A percentile compares a stretch with the other conserved stretches of the same genome.
phyloP scores from a whole-genome alignment of 2,329 filamentous ascomycete species.

The Colletotrichum chlorophyti region DNA sequence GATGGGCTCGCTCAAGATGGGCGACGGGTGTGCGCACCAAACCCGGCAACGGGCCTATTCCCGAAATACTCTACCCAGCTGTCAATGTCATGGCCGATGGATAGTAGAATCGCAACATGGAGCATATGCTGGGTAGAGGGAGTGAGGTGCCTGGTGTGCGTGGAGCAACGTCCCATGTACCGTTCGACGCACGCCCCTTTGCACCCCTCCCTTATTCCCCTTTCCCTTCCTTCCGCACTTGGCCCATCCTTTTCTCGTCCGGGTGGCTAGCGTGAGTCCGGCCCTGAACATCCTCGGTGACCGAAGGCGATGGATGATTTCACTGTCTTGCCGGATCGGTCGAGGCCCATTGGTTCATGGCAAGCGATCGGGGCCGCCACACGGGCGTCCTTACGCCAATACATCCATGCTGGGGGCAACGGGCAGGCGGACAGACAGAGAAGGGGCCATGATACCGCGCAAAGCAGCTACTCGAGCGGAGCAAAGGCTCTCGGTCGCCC shows the following conservation, averaged over 20 bases:
- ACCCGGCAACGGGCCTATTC: conserved; percentile 13
- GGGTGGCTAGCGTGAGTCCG: conserved; percentile 40
- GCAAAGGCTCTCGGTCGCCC: conserved; percentile 14
- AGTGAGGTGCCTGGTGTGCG: conserved; percentile 26
- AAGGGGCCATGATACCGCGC: conserved; percentile 6
- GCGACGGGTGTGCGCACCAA: conserved; percentile 19
- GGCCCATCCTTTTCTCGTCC: conserved; percentile 28
- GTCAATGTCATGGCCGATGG: conserved; percentile 30
- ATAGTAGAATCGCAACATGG: conserved; percentile 30
- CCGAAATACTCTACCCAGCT: conserved; percentile 34
- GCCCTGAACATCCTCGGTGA: conserved; percentile 48
- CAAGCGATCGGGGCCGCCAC: conserved; percentile 26
- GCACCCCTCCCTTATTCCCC: conserved; percentile 28
- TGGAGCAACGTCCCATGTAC: conserved; percentile 27
- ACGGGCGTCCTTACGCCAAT: conserved; percentile 21
- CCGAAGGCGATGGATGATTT: conserved; percentile 49
- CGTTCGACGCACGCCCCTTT: conserved; percentile 33
- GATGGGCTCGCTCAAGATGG: conserved; percentile 13
- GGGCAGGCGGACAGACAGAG: conserved; percentile 20
- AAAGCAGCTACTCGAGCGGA: conserved; percentile 8
- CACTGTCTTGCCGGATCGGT: conserved; percentile 45
- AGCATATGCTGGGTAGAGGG: conserved; percentile 29
- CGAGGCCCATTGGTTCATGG: conserved; percentile 27
- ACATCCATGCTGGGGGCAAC: conserved; percentile 15
- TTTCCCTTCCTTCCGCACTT: conserved; percentile 20